A percentile compares a stretch with the other conserved stretches of the same genome.
Conservation (phyloP, 768 basidiomycete genomes). For the Coprinopsis sp. region DNA sequence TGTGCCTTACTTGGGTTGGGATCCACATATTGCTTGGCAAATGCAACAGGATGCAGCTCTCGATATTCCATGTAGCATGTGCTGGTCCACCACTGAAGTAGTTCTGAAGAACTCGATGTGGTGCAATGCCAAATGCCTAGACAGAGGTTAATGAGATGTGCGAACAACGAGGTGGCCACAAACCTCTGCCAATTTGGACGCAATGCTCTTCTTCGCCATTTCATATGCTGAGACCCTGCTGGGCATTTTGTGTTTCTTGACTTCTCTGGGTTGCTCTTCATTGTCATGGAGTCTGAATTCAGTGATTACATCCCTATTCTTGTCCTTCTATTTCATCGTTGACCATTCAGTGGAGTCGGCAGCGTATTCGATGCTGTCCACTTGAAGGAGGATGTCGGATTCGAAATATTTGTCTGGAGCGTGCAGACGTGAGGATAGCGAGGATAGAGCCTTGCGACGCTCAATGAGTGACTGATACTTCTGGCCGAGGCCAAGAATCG, state of each 20-base stretch:
- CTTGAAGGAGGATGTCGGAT: slow-evolving; percentile 56
- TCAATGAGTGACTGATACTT: slow-evolving; percentile 85
- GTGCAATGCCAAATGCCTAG: slow-evolving; percentile 80
- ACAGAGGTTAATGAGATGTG: slow-evolving; percentile 7
- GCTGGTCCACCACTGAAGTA: slow-evolving; percentile 52
- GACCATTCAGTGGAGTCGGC: slow-evolving; percentile 92
- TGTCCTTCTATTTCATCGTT: slow-evolving; percentile 74
- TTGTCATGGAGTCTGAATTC: slow-evolving; percentile 72
- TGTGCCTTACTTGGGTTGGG: slow-evolving; percentile 55
- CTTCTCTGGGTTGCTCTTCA: slow-evolving; percentile 42
- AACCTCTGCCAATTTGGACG: slow-evolving; percentile 78
- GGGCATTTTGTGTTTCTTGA: slow-evolving; percentile 73
- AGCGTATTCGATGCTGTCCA: slow-evolving; percentile 83
- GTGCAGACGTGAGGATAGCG: slow-evolving; percentile 65
- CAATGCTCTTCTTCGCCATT: slow-evolving; percentile 71
- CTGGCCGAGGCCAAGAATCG: slow-evolving; percentile 82
- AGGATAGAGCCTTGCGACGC: slow-evolving; percentile 56
- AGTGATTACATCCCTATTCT: slow-evolving; percentile 49
- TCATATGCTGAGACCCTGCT: slow-evolving; percentile 84
- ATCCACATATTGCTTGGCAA: slow-evolving; percentile 84
- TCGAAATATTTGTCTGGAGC: slow-evolving; percentile 74
- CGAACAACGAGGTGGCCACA: background rate
- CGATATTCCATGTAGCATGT: slow-evolving; percentile 73
- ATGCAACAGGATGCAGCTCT: slow-evolving; percentile 69
- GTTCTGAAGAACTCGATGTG: slow-evolving; percentile 83